Evolutionary conservation across 2,329 filamentous ascomycete genomes (phyloP), one percentile per base, ranked within the genome.

Genomic region (Aphanocladium album): DNA sequence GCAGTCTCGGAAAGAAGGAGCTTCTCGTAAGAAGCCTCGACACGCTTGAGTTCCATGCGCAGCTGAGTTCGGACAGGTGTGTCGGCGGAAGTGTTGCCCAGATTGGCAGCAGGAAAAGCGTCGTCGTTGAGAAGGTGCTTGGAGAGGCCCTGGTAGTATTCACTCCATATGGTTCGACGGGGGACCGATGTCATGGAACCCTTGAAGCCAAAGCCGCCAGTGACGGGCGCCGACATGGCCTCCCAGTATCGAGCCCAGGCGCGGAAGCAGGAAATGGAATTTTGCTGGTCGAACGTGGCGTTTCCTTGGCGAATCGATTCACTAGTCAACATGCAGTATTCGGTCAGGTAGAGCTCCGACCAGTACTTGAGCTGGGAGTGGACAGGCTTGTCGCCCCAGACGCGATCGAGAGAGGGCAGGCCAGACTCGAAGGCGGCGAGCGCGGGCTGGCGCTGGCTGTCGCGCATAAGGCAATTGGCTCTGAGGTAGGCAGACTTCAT

Each of bases 91-190:
- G 72, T 69, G 49, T 74, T 69, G 64, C 72, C 68, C 58, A 77
- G 65, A 63, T 80, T 74, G 4, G 77, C 82, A 0, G 79, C 77
- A 1, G 83, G 80, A 57, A 86, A 90, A 0, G 86, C 78, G 23
- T 90, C 69, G 62, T 86, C 83, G 58, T 85, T 76, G 67, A 88
- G 87, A 7, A 97, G 74, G 39, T 96, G 84, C n/a, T 80, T 80
- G 2, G 92, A 96, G 19, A 97, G 77, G 1, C 89, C 85, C 49
- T 85, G 77, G 71, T 96, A 96, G 72, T 97, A 97, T 64, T 90
- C 85, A 67, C 84, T 87, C 93, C 93, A 97, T 49, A 96, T 86
- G 45, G 85, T 77, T 63, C 89, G 81, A 64, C 89, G 79, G 33
- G 84, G 81, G 19, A 87, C 80, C 11, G 83, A 78, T 11, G 41